Conservation (phyloP, 371 early-diverging fungal species). For the Basidiobolus meristosporus region DNA sequence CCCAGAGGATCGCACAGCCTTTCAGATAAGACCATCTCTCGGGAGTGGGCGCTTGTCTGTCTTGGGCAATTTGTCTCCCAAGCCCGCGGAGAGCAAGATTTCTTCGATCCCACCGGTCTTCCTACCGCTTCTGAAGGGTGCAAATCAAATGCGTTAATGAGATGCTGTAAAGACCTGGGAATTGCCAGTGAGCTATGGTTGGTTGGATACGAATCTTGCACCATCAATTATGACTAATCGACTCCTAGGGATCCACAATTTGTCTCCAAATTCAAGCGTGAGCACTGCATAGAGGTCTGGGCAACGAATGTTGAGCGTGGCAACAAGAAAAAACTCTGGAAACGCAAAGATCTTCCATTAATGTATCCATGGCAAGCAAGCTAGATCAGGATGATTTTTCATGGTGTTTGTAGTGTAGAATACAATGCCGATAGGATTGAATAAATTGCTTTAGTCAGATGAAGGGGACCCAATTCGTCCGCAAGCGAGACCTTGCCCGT, state of each 20-base stretch:
- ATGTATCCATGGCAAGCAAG: slow-evolving; percentile 4
- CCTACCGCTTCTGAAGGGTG: slow-evolving; percentile 84
- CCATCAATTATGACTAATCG: not conserved
- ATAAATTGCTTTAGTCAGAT: no score
- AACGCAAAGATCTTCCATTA: slow-evolving; percentile 33
- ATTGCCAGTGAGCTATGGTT: slow-evolving; percentile 84
- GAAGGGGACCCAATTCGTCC: no score
- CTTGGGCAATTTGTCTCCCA: slow-evolving; percentile 75
- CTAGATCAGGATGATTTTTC: not conserved
- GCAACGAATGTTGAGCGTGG: slow-evolving; percentile 51
- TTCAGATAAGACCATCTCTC: slow-evolving; percentile 49
- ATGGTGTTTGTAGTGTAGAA: not conserved
- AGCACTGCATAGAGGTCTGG: slow-evolving; percentile 57
- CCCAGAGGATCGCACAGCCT: slow-evolving; percentile 84
- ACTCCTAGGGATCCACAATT: slow-evolving; percentile 59
- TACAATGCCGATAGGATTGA: no score
- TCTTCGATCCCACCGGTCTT: slow-evolving; percentile 46
- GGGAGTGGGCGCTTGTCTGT: slow-evolving; percentile 83
- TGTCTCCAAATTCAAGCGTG: slow-evolving; percentile 63
- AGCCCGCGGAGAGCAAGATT: slow-evolving; percentile 92
- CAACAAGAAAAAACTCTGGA: slow-evolving; percentile 66
- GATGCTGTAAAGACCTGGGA: slow-evolving; percentile 95
- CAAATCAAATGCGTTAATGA: slow-evolving; percentile 86
- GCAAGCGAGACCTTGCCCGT: no score
- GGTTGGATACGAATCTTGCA: not conserved